Base-by-base conservation (phyloP, 495 filamentous ascomycete species). In the Hypoxylon lienhwacheense region DNA sequence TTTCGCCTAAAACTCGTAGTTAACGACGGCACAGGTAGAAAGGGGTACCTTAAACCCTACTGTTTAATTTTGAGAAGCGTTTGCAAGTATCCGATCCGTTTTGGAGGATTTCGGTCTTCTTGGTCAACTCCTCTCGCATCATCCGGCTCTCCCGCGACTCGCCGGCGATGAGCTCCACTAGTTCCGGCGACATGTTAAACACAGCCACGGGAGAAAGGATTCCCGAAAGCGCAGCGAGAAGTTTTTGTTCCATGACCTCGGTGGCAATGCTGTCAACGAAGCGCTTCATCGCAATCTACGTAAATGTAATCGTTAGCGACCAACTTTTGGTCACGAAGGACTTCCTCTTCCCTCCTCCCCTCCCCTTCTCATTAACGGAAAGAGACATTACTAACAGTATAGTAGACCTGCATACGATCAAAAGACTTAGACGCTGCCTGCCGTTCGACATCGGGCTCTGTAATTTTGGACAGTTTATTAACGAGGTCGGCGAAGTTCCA, bases 201-300 rank as follows among this genome's bases (percentile, higher is more conserved):
- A 64, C 57, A 7, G 49, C 51, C 2, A 61, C 53, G 6, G 61
- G 61, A 3, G 61, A 64, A 37, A 66, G 75, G 25, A 82, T 70
- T 0, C 63, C 56, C 3, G 72, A 51, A 8, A 83, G 64, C 6
- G 59, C 53, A 12, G 53, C 55, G n/a, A 87, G 66, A 29, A 87
- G 73, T 60, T 80, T 81, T 20, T 74, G 71, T 42, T 87, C 84
- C 24, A 85, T 78, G 2, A 77, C 84, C 29, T 84, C 70, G 3
- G 74, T 75, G 11, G 78, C 72, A 19, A 87, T 54, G 33, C 86
- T 81, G 28, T 88, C 82, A n/a, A 84, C 66, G 60, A 88, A 85
- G 0, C 73, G 76, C 53, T 79, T 74, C 43, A 84, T 62, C 0
- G 84, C 77, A 57, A 87, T 77, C 85, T 86, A 42, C 28, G 52